These are phyloP conservation scores for Tuber indicum DNA, from an alignment of 495 filamentous ascomycete genomes.

Conservation along the genomic window DNA sequence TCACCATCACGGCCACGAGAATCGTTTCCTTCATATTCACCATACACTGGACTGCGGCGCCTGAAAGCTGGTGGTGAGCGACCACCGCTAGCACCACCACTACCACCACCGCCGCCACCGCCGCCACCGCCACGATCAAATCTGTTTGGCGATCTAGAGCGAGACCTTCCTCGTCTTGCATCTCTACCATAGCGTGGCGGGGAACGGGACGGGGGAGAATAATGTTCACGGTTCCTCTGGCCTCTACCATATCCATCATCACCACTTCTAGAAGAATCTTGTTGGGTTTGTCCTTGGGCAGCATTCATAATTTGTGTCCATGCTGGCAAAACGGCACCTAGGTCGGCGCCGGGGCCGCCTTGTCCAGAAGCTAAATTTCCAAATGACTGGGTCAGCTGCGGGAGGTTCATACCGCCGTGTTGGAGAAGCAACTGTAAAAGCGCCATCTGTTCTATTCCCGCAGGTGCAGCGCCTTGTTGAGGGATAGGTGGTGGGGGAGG, in stretches of 20 bases:
- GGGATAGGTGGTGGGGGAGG: slow-evolving; percentile 45
- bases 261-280: slow-evolving; percentile 23
- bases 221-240: slow-evolving; percentile 34
- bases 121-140: slow-evolving; percentile 38
- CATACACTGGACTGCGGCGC: slow-evolving; percentile 60
- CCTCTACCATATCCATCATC: slow-evolving; percentile 33
- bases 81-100: slow-evolving; percentile 56
- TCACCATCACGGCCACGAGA: slow-evolving; percentile 55
- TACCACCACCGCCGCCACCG: neutral
- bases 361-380: slow-evolving; percentile 30
- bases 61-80: slow-evolving; percentile 50
- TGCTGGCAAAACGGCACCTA: slow-evolving; percentile 28
- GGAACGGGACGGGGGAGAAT: slow-evolving; percentile 47
- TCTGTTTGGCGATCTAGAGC: slow-evolving; percentile 62
- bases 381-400: slow-evolving; percentile 35
- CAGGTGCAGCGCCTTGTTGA: slow-evolving; percentile 43
- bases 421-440: slow-evolving; percentile 53
- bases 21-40: slow-evolving; percentile 55
- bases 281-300: slow-evolving; percentile 22
- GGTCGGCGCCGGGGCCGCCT: slow-evolving; percentile 29
- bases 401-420: slow-evolving; percentile 34
- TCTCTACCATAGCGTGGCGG: slow-evolving; percentile 48
- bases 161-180: slow-evolving; percentile 52
- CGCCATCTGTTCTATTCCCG: slow-evolving; percentile 53
- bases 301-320: slow-evolving; percentile 34